Percentiles rank a stretch among this genome's conserved stretches.
Conservation (phyloP, 495 filamentous ascomycete species). For the Xylaria castorea region DNA sequence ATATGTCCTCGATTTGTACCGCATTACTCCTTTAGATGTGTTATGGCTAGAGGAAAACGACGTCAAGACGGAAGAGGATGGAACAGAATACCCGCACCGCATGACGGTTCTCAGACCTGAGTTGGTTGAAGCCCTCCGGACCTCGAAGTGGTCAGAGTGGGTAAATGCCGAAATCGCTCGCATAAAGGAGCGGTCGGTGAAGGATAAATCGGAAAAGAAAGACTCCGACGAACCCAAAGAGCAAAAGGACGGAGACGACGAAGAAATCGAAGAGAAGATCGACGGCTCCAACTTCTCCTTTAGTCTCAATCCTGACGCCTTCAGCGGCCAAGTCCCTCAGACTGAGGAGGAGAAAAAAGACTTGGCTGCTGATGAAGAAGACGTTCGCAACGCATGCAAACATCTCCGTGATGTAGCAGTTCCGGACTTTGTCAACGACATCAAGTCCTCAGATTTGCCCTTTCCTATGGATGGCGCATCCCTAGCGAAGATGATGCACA, state of each 20-base stretch:
- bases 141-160: constrained; percentile 84
- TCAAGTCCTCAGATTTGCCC: constrained; percentile 89
- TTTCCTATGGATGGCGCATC: constrained; percentile 98
- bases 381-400: constrained; percentile 83
- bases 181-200: constrained; percentile 52
- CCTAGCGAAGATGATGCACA: constrained; percentile 87
- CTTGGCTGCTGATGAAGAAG: constrained; percentile 83
- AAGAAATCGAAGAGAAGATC: constrained; percentile 58
- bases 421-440: constrained; percentile 74
- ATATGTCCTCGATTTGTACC: constrained; percentile 96
- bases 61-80: constrained; percentile 50
- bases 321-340: constrained; percentile 89
- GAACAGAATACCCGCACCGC: constrained; percentile 81
- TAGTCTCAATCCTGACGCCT: constrained; percentile 92
- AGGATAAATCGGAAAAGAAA: constrained; percentile 39
- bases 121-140: constrained; percentile 83
- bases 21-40: constrained; percentile 91
- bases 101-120: constrained; percentile 94
- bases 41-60: constrained; percentile 80
- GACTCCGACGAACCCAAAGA: constrained; percentile 35
- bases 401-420: constrained; percentile 78
- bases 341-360: constrained; percentile 88
- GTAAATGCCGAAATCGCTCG: constrained; percentile 73
- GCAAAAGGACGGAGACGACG: constrained; percentile 39
- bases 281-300: constrained; percentile 89